A percentile compares a stretch with the other conserved stretches of the same genome.
phyloP scores from a whole-genome alignment of 1,284 basidiomycete genomes.

The Ustilago curta region DNA sequence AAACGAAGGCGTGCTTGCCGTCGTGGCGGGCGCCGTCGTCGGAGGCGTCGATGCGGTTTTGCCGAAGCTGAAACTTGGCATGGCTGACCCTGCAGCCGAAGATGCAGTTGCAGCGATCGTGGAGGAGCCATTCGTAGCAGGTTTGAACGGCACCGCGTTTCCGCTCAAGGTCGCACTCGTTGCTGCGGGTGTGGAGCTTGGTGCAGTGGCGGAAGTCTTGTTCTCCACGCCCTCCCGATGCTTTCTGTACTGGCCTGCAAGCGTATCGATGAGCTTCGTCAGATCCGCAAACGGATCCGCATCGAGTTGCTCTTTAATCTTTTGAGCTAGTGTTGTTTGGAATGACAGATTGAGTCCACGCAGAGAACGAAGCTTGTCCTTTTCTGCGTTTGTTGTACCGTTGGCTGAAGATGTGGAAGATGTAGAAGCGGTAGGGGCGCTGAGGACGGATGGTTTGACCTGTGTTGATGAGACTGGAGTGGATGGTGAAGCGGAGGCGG shows the following conservation, averaged over 20 bases:
- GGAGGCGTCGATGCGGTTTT: conserved; percentile 17
- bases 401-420: conserved; percentile 6
- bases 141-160: conserved; percentile 18
- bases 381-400: conserved; percentile 9
- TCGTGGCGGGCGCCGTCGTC: not conserved
- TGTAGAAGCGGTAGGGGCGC: conserved; percentile 10
- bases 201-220: conserved; percentile 1
- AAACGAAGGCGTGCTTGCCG: conserved; percentile 26
- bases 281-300: conserved; percentile 46
- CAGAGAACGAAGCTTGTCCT: conserved; percentile 34
- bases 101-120: conserved; percentile 7
- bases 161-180: conserved; percentile 10
- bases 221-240: conserved; percentile 24
- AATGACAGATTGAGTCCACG: conserved; percentile 41
- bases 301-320: conserved; percentile 40
- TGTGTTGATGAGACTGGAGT: conserved; percentile 15
- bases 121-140: conserved; percentile 20
- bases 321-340: conserved; percentile 26
- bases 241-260: conserved; percentile 41
- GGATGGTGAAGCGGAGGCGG: conserved; percentile 11
- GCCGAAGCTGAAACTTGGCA: conserved; percentile 38
- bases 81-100: conserved; percentile 2
- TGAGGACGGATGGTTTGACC: conserved; percentile 26
- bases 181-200: conserved; percentile 5
- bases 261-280: conserved; percentile 21